These are phyloP conservation scores for Phialophora chinensis DNA, from an alignment of 2,329 filamentous ascomycete species.

Conservation along the genomic window DNA sequence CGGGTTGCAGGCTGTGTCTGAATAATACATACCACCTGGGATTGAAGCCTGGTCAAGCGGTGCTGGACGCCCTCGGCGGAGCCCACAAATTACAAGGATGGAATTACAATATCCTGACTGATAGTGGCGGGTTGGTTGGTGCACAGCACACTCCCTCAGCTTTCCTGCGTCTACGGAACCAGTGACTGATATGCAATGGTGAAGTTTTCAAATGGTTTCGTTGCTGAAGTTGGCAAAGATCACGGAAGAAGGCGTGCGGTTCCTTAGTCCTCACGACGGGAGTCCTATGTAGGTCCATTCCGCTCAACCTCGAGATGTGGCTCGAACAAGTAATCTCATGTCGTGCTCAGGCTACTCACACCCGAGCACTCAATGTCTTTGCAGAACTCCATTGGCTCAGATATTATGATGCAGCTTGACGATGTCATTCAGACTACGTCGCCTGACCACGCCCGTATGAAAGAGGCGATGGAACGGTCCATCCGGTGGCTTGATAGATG, in stretches of 20 bases:
- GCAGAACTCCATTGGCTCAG: constrained; percentile 95
- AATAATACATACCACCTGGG: constrained; percentile 99
- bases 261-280: constrained; percentile 94
- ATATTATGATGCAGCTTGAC: constrained; percentile 99
- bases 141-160: constrained; percentile 23
- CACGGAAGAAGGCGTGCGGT: constrained; percentile 93
- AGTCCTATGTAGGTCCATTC: constrained; percentile 72
- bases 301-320: not conserved
- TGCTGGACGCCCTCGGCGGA: constrained; percentile 84
- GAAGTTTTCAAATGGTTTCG: constrained; percentile 98
- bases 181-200: constrained; percentile 38
- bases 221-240: constrained; percentile 90
- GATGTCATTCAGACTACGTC: constrained; percentile 97
- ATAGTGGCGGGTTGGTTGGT: constrained; percentile 56
- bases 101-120: constrained; percentile 92
- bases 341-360: constrained; percentile 72
- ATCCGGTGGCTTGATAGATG: constrained; percentile 96
- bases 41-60: constrained; percentile 89
- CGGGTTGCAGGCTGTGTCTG: constrained; percentile 85
- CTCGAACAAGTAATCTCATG: constrained; percentile 3
- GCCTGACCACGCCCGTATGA: constrained; percentile 84
- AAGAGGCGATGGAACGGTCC: constrained; percentile 92
- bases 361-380: constrained; percentile 96
- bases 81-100: constrained; percentile 95
- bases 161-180: constrained; percentile 9